phyloP scores from a whole-genome alignment of 2,329 filamentous ascomycete species.

The Cryphonectria japonica region DNA sequence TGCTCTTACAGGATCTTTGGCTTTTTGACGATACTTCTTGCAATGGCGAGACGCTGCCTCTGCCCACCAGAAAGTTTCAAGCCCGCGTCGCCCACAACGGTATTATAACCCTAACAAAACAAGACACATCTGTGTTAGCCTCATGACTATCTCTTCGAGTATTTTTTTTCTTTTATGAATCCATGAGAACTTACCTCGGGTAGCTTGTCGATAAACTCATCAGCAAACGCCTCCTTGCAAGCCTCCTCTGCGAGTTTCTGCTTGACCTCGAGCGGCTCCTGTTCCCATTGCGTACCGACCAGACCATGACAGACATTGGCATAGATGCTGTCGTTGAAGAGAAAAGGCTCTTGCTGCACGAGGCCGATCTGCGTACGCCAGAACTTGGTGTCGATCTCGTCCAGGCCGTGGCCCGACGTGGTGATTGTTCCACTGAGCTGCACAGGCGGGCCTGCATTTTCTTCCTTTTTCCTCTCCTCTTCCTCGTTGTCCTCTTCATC shows the following conservation, averaged over 20 bases:
- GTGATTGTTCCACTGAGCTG: conserved; percentile 27
- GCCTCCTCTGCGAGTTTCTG: conserved; percentile 64
- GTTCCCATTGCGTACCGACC: conserved; percentile 44
- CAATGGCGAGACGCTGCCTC: conserved; percentile 65
- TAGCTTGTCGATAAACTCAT: conserved; percentile 69
- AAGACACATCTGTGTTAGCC: conserved; percentile 20
- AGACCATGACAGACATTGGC: conserved; percentile 59
- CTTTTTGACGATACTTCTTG: conserved; percentile 62
- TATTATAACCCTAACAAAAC: conserved; percentile 64
- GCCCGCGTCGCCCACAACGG: conserved; percentile 75
- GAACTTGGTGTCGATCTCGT: conserved; percentile 66
- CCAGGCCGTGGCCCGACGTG: conserved; percentile 50
- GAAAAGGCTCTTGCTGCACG: conserved; percentile 46
- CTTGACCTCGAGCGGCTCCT: conserved; percentile 47
- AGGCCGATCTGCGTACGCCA: conserved; percentile 53
- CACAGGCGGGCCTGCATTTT: conserved; percentile 46
- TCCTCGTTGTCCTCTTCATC: conserved; percentile 36
- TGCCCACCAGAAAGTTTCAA: conserved; percentile 72
- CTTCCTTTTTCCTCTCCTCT: conserved; percentile 33
- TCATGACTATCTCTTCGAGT: neutral
- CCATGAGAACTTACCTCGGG: conserved; percentile 49
- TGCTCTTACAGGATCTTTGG: conserved; percentile 55
- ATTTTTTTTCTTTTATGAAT: neutral
- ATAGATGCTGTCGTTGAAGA: conserved; percentile 53
- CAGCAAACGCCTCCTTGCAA: conserved; percentile 69